These are phyloP conservation scores for Nymphaea colorata DNA, from an alignment of 164 flowering plant genomes.

Conservation along the genomic window DNA sequence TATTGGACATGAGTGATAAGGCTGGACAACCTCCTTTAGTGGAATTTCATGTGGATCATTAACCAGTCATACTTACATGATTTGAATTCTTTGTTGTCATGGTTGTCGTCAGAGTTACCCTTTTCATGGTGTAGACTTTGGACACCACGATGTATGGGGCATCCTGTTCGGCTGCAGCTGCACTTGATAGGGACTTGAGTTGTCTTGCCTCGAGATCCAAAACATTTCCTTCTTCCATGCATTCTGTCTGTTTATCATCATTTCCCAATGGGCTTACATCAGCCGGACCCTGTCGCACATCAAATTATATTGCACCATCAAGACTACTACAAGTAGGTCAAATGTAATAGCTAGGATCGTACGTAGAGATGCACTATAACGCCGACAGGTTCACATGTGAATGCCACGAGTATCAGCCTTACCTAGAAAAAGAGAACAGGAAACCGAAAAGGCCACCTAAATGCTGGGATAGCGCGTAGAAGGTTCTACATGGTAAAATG, in stretches of 20 bases:
- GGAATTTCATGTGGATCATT: neutral
- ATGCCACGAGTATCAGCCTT: too few species aligned
- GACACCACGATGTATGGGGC: conserved; percentile 10
- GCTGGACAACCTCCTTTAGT: neutral
- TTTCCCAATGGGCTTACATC: neutral
- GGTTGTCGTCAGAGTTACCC: neutral
- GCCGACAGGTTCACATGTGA: too few species aligned
- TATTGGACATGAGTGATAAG: too few species aligned
- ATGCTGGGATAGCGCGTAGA: too few species aligned
- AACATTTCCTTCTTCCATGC: neutral
- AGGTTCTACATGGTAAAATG: too few species aligned
- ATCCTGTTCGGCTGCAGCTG: conserved; percentile 1
- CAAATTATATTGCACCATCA: neutral
- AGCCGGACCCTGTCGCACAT: neutral
- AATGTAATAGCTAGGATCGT: too few species aligned
- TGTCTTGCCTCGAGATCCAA: conserved; percentile 3
- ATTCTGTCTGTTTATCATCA: neutral
- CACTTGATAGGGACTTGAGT: neutral
- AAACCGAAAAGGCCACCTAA: too few species aligned
- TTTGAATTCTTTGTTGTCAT: conserved; percentile 1
- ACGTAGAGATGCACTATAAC: too few species aligned
- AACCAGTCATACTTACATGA: conserved; percentile 2
- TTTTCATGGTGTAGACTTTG: neutral
- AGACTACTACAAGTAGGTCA: neutral
- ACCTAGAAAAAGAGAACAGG: too few species aligned